Percentiles rank a stretch among this genome's conserved stretches.
Evolutionary conservation across 169 alveolate genomes (phyloP).

Genomic region (Eimeria brunetti): DNA sequence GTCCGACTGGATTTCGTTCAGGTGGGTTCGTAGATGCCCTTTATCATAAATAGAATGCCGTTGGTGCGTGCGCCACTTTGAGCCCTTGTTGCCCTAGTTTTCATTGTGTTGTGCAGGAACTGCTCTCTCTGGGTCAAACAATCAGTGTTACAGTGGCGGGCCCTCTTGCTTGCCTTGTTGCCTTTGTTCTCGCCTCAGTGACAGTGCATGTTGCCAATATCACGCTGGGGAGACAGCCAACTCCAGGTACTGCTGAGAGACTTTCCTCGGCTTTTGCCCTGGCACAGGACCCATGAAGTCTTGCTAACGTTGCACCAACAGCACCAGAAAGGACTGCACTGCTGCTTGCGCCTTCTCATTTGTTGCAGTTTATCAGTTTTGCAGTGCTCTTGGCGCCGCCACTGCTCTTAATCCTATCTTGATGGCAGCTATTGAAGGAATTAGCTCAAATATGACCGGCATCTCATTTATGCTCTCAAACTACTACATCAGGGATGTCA

Average conservation of each 20-base stretch:
- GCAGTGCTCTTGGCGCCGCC: conserved; percentile 71
- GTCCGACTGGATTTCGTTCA: conserved; percentile 60
- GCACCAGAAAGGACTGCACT: neutral
- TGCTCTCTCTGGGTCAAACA: conserved; percentile 19
- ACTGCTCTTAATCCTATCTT: conserved; percentile 60
- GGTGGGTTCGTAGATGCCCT: neutral
- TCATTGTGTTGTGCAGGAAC: neutral
- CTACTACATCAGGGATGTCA: conserved; percentile 57
- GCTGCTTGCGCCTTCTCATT: neutral
- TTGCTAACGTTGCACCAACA: neutral
- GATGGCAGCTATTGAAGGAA: conserved; percentile 47
- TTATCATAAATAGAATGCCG: neutral
- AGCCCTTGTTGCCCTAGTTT: neutral
- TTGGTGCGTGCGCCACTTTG: neutral
- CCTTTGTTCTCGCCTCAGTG: conserved; percentile 43
- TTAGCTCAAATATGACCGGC: conserved; percentile 23
- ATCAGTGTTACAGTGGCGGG: conserved; percentile 48
- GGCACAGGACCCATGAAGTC: neutral
- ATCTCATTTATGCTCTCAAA: conserved; percentile 36
- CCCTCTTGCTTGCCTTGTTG: conserved; percentile 50
- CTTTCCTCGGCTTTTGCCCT: neutral
- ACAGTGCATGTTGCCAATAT: conserved; percentile 41
- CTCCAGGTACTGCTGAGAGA: conserved; percentile 14
- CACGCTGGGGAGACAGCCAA: conserved; percentile 51
- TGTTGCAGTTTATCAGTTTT: conserved; percentile 68